Base-by-base conservation (phyloP, 73 alveolate genomes). In the Paramecium sexaurelia region DNA sequence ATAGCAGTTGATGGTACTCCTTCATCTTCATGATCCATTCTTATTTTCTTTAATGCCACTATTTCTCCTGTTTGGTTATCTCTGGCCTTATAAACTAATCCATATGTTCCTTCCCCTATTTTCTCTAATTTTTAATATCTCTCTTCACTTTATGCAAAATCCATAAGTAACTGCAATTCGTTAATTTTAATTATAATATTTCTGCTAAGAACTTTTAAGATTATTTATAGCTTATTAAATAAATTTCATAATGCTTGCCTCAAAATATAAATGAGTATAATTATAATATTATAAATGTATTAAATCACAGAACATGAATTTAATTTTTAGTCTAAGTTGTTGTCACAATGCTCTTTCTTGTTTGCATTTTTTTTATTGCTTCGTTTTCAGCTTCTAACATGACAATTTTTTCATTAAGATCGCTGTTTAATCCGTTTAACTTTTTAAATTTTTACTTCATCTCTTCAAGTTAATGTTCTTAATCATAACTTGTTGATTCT, bases 91-190 rank as follows among this genome's bases (percentile, higher is more conserved):
- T 95, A 96, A 57, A 98, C 99, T 19, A 98, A 98, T 13, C 99
- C 99, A 84, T 98, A 98, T 26, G 99, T 98, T 36, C 99, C 99
- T 90, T 98, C 99, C 0, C 99, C 99, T 19, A 96, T 92, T 69
- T 97, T 97, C 43, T 97, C 99, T 45, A 96, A 92, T 90, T 94
- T 97, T 91, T 93, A 95, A 92, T 97, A 97, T 85, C 96, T 96
- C 47, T 97, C 99, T 69, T 78, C 75, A 32, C 24, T 61, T 69
- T 27, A 35, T 39, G 41, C 45, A 43, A 78, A 78, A 78, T 78
- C 75, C 90, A 75, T 75, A 39, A 26, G 29, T 75, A 75, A 39
- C 47, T 17, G 41, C 39, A 19, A 27, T 39, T 41, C 47, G 43
- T 78, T 78, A 41, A 39, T 24, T 29, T 69, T 68, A 75, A 75